Base-by-base conservation (phyloP, 139 green algal species). In the Chlorella sp. region DNA sequence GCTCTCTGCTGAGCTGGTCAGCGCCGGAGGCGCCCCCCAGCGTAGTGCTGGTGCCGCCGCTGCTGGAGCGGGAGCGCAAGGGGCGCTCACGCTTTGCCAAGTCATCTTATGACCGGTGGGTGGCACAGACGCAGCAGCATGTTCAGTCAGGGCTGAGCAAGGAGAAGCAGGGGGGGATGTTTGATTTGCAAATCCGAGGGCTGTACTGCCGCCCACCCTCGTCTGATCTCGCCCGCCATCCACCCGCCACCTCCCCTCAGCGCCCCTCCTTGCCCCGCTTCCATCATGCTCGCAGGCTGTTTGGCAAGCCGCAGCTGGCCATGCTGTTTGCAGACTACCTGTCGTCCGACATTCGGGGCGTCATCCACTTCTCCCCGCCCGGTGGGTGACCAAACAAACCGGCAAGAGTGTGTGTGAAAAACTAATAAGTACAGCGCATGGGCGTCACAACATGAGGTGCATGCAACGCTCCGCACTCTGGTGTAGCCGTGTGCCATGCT, bases 251-350 rank as follows among this genome's bases (percentile, higher is more conserved):
- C 73, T 24, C 1, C 73, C 18, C 73, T 37, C 73, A 76, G 15
- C 73, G n/a, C 30, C 3, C 40, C 24, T 15, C 42, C 28, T 48
- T 21, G 5, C 7, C 42, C 79, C 79, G 28, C 4, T 34, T n/a
- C 77, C 36, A 22, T 16, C 28, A n/a, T n/a, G n/a, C n/a, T 26
- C 30, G 61, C 76, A 93, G 91, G 60, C 88, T 94, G 24, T 97
- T 97, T 90, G 88, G 71, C 37, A 95, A 97, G 84, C 92, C 91
- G 1, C 64, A 87, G 61, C 86, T 96, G 37, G 80, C 84, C 26
- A 92, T 89, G 88, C 95, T 97, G 18, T 95, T 97, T 82, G 89
- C 91, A 5, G 94, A 96, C 81, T 97, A 95, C 40, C 60, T 95
- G 34, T 24, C 22, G 0, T 19, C 3, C 4, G 91, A 91, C 40